Base-by-base conservation (phyloP, 768 basidiomycete genomes). In the Daedaleopsis sinensis region DNA sequence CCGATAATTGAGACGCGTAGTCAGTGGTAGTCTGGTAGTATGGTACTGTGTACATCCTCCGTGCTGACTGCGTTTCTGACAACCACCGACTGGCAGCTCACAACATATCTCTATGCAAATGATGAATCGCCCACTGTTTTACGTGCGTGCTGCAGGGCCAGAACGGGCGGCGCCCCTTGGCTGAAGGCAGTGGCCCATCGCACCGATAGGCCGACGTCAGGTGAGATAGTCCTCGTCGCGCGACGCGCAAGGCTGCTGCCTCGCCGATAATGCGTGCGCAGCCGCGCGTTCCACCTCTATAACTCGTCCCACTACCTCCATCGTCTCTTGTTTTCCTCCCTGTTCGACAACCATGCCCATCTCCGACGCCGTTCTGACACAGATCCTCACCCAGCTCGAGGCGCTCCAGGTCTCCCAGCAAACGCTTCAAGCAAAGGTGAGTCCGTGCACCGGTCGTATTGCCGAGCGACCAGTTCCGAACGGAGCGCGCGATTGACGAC, bases 341-440 rank as follows among this genome's bases (percentile, higher is more conserved):
- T 59, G 55, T 49, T 55, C 47, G 47, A 3, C 46, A 47, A 5
- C 21, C 46, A 63, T 59, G 62, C 53, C 65, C 38, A 42, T 61
- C 59, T 66, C 67, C 21, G 88, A 90, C 60, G 84, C 86, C 13
- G 73, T 87, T 8, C 77, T 94, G 51, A 81, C 82, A 0, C 89
- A 93, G 72, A 93, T 94, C 57, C 79, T 93, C 10, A 75, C 78
- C 7, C 88, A 89, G 74, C 82, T 94, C 55, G 80, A 89, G 66
- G 78, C 83, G 5, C 79, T 94, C 68, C 88, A 91, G 72, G 74
- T 88, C 51, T 85, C 85, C 52, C 91, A 94, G 71, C 89, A 92
- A 73, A 80, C 85, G 0, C 78, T 94, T 68, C 89, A 92, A 66
- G 86, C 89, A 23, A 91, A 94, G 82, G 91, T 93, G 65, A 44